A percentile compares a stretch with the other conserved stretches of the same genome.
These are phyloP conservation scores for Oryza officinalis DNA, from an alignment of 176 grass and related monocot species.

Conservation along the genomic window DNA sequence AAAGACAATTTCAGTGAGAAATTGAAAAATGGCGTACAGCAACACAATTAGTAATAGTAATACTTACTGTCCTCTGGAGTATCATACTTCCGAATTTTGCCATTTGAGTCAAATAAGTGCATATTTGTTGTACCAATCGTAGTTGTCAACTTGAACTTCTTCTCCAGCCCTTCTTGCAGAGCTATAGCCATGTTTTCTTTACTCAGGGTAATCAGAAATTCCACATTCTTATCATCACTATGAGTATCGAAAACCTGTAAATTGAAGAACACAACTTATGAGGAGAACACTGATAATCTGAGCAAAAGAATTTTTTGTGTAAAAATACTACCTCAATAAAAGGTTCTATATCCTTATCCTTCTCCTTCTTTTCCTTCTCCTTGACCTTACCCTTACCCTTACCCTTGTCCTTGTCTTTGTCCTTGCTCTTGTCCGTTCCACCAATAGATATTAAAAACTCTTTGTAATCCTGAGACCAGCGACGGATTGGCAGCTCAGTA, in stretches of 20 bases:
- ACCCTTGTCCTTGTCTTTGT: conserved; percentile 26
- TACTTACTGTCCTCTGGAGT: conserved; percentile 73
- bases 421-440: conserved; percentile 42
- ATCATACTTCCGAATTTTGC: conserved; percentile 86
- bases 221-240: conserved; percentile 60
- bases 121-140: conserved; percentile 86
- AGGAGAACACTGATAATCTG: not conserved
- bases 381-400: conserved; percentile 47
- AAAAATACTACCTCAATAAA: conserved; percentile 63
- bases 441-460: conserved; percentile 51
- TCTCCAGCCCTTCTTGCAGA: conserved; percentile 76
- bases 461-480: conserved; percentile 84
- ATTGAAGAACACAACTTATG: conserved; percentile 2
- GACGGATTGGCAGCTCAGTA: conserved; percentile 72
- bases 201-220: conserved; percentile 56
- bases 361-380: conserved; percentile 47
- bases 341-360: conserved; percentile 42
- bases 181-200: conserved; percentile 78
- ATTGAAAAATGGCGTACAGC: not conserved
- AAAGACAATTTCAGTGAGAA: conserved; percentile 26
- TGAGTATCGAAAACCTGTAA: conserved; percentile 48
- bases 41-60: not conserved
- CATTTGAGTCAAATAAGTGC: conserved; percentile 82
- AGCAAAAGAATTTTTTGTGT: not conserved
- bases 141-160: conserved; percentile 91